Evolutionary conservation across 176 grass and related monocot genomes (phyloP).

Genomic region (Paspalum notatum): DNA sequence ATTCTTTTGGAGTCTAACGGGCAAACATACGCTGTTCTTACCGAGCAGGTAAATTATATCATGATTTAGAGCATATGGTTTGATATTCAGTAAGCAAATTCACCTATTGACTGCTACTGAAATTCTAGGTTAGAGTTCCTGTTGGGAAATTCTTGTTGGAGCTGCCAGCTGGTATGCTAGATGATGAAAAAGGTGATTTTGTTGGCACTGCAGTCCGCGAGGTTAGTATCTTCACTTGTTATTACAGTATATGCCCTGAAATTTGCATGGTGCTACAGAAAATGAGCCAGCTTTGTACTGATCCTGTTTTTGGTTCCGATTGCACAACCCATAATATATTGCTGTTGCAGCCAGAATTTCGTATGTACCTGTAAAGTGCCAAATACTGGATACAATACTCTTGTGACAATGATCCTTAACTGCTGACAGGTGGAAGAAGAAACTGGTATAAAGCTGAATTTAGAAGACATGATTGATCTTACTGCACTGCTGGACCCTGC

Average conservation of each 20-base stretch:
- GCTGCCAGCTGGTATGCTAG: constrained; percentile 92
- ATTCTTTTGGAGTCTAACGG: constrained; percentile 83
- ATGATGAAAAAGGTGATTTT: constrained; percentile 89
- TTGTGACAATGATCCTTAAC: constrained; percentile 15
- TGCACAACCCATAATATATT: background rate
- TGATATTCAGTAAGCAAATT: background rate
- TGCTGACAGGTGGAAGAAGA: constrained; percentile 85
- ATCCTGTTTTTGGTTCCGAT: background rate
- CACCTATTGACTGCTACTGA: background rate
- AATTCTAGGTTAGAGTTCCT: constrained; percentile 77
- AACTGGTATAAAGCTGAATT: constrained; percentile 77
- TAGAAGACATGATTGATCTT: constrained; percentile 84
- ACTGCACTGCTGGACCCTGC: constrained; percentile 70
- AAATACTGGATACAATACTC: background rate
- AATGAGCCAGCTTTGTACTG: background rate
- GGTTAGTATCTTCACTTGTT: constrained; percentile 38
- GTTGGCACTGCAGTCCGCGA: constrained; percentile 90
- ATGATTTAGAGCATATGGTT: background rate
- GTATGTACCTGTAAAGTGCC: background rate
- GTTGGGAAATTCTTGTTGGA: constrained; percentile 84
- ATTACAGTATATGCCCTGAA: background rate
- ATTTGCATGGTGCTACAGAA: background rate
- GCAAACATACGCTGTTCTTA: constrained; percentile 80
- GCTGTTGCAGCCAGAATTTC: background rate
- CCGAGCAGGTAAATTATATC: constrained; percentile 66